phyloP scores from a whole-genome alignment of 306 rosid species.

The Castanea mollissima region DNA sequence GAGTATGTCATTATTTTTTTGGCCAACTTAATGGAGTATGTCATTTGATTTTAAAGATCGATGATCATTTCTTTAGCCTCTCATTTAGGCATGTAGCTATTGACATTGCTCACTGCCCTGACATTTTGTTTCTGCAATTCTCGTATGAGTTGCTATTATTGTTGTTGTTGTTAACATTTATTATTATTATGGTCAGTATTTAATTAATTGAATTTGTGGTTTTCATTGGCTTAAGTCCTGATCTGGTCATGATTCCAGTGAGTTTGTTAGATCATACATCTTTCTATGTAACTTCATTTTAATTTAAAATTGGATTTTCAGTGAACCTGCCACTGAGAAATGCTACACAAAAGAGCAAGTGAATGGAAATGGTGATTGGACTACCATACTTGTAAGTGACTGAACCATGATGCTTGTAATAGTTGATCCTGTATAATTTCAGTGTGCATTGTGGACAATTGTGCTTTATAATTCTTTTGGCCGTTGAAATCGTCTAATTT shows the following conservation, averaged over 20 bases:
- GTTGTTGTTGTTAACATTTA: not conserved
- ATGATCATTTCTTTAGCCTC: no score
- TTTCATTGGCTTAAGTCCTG: not conserved
- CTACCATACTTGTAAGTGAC: conserved; percentile 68
- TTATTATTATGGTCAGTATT: not conserved
- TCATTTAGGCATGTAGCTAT: not conserved
- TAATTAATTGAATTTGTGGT: not conserved
- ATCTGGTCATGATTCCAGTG: not conserved
- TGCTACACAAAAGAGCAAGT: conserved; percentile 46
- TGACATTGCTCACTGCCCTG: not conserved
- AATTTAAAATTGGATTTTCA: conserved; percentile 37
- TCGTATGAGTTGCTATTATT: not conserved
- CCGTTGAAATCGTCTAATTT: no score
- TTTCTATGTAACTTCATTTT: not conserved
- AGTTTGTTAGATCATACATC: not conserved
- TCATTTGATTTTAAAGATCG: no score
- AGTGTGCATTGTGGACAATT: not conserved
- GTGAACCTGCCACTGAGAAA: conserved; percentile 65
- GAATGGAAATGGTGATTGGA: conserved; percentile 50
- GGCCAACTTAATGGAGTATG: no score
- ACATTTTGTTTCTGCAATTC: not conserved
- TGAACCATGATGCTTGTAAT: conserved; percentile 71
- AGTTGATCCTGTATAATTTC: not conserved
- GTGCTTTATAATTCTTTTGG: not conserved
- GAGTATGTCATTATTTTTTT: no score